These are phyloP conservation scores for Bonnemaisonia californica DNA, from an alignment of 31 red algal genomes.

Conservation along the genomic window DNA sequence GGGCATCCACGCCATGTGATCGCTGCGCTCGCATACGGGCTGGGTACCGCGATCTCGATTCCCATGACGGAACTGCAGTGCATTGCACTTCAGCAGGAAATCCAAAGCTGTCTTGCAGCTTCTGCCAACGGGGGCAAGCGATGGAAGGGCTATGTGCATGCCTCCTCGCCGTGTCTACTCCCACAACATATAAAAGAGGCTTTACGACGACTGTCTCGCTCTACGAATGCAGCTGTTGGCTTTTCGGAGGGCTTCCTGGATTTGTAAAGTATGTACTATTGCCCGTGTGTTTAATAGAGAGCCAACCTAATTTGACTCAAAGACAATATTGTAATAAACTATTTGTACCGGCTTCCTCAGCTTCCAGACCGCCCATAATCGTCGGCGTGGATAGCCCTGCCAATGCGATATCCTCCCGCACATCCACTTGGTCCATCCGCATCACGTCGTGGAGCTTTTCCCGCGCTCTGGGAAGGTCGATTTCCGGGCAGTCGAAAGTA, in stretches of 20 bases:
- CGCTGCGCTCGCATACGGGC: conserved; percentile 53
- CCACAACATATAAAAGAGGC: conserved; percentile 30
- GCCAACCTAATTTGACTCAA: too few species aligned
- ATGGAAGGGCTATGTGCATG: conserved; percentile 22
- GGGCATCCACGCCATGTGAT: conserved; percentile 44
- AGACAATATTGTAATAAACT: background rate
- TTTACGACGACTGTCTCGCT: background rate
- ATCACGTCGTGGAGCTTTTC: background rate
- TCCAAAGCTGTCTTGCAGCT: conserved; percentile 19
- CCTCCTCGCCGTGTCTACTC: conserved; percentile 18
- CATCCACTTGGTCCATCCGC: background rate
- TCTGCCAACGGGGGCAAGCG: background rate
- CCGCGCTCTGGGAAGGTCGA: background rate
- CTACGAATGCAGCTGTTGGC: background rate
- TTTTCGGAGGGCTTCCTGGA: background rate
- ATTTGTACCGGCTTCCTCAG: background rate
- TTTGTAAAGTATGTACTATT: too few species aligned
- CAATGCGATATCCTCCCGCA: background rate
- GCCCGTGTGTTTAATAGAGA: too few species aligned
- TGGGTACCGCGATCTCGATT: conserved; percentile 49
- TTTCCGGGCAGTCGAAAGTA: background rate
- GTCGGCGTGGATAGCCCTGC: background rate
- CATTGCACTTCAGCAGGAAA: conserved; percentile 28
- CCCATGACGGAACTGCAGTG: conserved; percentile 39
- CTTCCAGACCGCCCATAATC: background rate